These are phyloP conservation scores for Rubroboletus pulcherrimus DNA, from an alignment of 768 basidiomycete genomes.

Conservation along the genomic window DNA sequence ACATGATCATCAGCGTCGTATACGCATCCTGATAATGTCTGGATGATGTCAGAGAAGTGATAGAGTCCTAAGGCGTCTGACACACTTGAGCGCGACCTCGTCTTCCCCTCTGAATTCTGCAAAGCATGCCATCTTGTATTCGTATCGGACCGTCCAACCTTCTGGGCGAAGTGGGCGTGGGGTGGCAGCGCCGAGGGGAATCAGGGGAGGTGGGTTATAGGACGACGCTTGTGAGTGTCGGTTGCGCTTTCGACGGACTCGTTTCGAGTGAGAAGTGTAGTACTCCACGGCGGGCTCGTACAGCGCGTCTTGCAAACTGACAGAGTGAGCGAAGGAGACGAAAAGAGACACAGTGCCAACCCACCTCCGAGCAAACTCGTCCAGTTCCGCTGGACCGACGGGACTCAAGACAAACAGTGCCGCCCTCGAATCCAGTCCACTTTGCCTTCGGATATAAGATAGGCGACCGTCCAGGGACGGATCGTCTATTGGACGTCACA, in stretches of 20 bases:
- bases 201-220: constrained; percentile 44
- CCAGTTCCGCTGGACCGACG: constrained; percentile 78
- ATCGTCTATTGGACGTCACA: constrained; percentile 55
- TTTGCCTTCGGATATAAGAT: constrained; percentile 83
- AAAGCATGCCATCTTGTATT: constrained; percentile 96
- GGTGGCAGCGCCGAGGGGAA: constrained; percentile 37
- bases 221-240: constrained; percentile 63
- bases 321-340: neutral
- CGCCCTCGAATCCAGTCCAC: constrained; percentile 86
- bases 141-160: constrained; percentile 95
- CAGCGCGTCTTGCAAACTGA: constrained; percentile 81
- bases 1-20: constrained; percentile 78
- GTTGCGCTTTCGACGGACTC: constrained; percentile 86
- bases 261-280: constrained; percentile 89
- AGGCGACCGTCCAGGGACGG: constrained; percentile 77
- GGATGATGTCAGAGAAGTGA: constrained; percentile 8
- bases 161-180: constrained; percentile 69
- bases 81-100: constrained; percentile 88
- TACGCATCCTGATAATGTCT: constrained; percentile 97
- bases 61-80: constrained; percentile 9
- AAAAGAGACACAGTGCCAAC: neutral
- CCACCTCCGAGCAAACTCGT: constrained; percentile 85
- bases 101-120: constrained; percentile 93
- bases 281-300: constrained; percentile 90
- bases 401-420: constrained; percentile 94